Conservation (phyloP, 495 filamentous ascomycete species). For the Penicillium subrubescens region DNA sequence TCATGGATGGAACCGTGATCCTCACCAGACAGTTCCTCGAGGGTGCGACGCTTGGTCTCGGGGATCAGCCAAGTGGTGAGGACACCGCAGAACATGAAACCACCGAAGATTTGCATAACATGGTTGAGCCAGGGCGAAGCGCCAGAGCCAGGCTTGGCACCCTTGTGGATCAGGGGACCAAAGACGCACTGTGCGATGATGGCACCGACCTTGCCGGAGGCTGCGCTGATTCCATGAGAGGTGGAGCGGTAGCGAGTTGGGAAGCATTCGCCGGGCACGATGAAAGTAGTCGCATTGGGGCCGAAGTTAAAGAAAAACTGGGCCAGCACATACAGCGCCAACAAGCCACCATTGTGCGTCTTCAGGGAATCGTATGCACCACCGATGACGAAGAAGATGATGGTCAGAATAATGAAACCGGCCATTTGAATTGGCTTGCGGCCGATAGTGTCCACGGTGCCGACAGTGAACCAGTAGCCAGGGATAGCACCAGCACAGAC, state of each 20-base stretch:
- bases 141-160: slow-evolving; percentile 33
- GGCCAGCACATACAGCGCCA: slow-evolving; percentile 78
- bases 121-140: slow-evolving; percentile 71
- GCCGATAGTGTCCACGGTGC: slow-evolving; percentile 68
- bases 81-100: slow-evolving; percentile 76
- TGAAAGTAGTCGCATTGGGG: slow-evolving; percentile 87
- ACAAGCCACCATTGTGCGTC: slow-evolving; percentile 51
- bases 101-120: slow-evolving; percentile 76
- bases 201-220: slow-evolving; percentile 79
- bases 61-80: slow-evolving; percentile 68
- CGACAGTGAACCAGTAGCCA: slow-evolving; percentile 76
- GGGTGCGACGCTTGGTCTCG: slow-evolving; percentile 73
- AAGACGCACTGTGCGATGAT: slow-evolving; percentile 56
- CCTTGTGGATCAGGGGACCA: slow-evolving; percentile 46
- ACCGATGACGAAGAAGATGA: slow-evolving; percentile 76
- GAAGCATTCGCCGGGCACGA: slow-evolving; percentile 88
- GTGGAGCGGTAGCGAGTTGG: slow-evolving; percentile 85
- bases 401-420: slow-evolving; percentile 73
- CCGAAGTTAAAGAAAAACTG: slow-evolving; percentile 89
- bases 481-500: slow-evolving; percentile 75
- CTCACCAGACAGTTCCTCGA: slow-evolving; percentile 25
- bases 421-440: slow-evolving; percentile 79
- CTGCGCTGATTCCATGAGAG: slow-evolving; percentile 83
- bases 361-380: slow-evolving; percentile 59
- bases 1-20: background rate